Percentiles rank a stretch among this genome's conserved stretches.
Evolutionary conservation across 805 yeast genomes (phyloP).

Genomic region (Schwanniomyces polymorphus): DNA sequence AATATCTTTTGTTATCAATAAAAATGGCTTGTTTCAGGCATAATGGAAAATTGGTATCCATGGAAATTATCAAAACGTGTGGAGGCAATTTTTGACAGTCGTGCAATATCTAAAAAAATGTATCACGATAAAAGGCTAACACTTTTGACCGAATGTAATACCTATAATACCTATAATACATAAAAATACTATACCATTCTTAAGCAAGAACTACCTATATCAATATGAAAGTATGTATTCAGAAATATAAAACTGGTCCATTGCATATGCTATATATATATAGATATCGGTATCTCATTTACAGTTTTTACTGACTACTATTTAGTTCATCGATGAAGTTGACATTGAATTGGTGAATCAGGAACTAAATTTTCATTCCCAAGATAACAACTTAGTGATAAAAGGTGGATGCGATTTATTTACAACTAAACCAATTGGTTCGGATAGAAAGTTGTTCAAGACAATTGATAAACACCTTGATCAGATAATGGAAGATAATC

Average conservation of each 20-base stretch:
- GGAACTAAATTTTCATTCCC: slow-evolving; percentile 65
- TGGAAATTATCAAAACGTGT: slow-evolving; percentile 3
- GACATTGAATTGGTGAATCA: slow-evolving; percentile 92
- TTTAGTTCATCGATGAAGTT: slow-evolving; percentile 84
- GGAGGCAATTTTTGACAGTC: slow-evolving; percentile 3
- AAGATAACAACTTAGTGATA: slow-evolving; percentile 48
- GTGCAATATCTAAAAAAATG: slow-evolving; percentile 4
- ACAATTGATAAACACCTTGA: slow-evolving; percentile 82
- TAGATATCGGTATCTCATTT: neutral
- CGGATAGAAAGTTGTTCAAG: slow-evolving; percentile 86
- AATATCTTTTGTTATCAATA: slow-evolving; percentile 16
- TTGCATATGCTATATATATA: too few relatives aligned
- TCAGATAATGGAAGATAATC: slow-evolving; percentile 46
- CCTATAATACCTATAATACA: neutral
- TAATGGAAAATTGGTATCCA: slow-evolving; percentile 1
- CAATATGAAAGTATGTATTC: slow-evolving; percentile 1
- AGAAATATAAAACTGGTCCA: too few relatives aligned
- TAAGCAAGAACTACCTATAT: neutral
- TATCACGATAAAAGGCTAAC: neutral
- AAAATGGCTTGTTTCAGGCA: slow-evolving; percentile 14
- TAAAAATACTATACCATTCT: neutral
- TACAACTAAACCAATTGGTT: slow-evolving; percentile 89
- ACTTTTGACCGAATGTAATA: neutral
- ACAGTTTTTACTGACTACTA: neutral
- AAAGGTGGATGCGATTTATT: slow-evolving; percentile 91